A percentile compares a stretch with the other conserved stretches of the same genome.
Conservation (phyloP, 2,329 filamentous ascomycete species). For the Stemphylium vesicarium region DNA sequence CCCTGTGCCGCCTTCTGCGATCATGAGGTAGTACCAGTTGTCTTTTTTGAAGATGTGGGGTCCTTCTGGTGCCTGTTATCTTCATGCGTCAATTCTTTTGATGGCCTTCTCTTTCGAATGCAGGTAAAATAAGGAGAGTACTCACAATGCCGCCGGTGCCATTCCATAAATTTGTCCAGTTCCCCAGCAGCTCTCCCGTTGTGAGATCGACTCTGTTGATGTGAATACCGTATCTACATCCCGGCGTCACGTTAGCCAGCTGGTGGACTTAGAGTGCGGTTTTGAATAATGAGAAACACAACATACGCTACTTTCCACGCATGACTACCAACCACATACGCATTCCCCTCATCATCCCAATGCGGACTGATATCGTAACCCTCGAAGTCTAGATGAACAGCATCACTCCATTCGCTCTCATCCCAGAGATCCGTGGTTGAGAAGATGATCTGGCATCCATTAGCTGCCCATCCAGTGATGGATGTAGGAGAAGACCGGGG, state of each 20-base stretch:
- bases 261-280: too few species aligned
- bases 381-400: slow-evolving; percentile 56
- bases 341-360: slow-evolving; percentile 62
- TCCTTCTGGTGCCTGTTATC: slow-evolving; percentile 32
- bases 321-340: slow-evolving; percentile 50
- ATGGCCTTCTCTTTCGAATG: too few species aligned
- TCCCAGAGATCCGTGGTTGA: slow-evolving; percentile 54
- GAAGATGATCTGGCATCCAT: slow-evolving; percentile 49
- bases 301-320: too few species aligned
- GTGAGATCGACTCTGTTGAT: slow-evolving; percentile 39
- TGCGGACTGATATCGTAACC: slow-evolving; percentile 62
- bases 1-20: slow-evolving; percentile 46
- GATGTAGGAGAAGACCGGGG: too few species aligned
- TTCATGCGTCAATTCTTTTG: too few species aligned
- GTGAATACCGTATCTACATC: slow-evolving; percentile 33
- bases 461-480: too few species aligned
- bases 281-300: too few species aligned
- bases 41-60: slow-evolving; percentile 48
- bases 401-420: slow-evolving; percentile 56
- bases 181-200: slow-evolving; percentile 31
- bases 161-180: slow-evolving; percentile 44
- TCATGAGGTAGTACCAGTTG: slow-evolving; percentile 45
- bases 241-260: too few species aligned
- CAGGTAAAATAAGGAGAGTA: too few species aligned
- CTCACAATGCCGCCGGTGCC: slow-evolving; percentile 39